Base-by-base conservation (phyloP, 495 filamentous ascomycete genomes). In the Evernia prunastri region DNA sequence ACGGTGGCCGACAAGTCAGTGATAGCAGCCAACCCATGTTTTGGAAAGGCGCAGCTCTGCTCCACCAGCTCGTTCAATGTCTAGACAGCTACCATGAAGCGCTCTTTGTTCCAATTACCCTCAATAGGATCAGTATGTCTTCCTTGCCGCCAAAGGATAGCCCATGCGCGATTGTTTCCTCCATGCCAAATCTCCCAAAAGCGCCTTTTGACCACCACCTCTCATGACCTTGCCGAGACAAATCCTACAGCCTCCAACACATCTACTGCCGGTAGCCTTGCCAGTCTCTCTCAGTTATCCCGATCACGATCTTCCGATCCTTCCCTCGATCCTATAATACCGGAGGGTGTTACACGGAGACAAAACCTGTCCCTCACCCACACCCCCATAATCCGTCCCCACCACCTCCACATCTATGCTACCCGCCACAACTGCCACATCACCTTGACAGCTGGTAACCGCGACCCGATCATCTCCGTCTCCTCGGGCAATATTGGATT, bases 371-470 rank as follows among this genome's bases (percentile, higher is more conserved):
- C 54, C 43, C 60, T 67, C 33, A 39, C 59, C 9, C 72, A 74
- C 43, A 75, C 75, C 63, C 66, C 73, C 72, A 71, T 72, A 33
- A 64, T 71, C 60, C 76, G 75, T 69, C 84, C 88, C 12, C 87
- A 94, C 77, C 89, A 93, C 69, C 83, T 98, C 63, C 91, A 97
- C 78, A 80, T 98, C 73, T 95, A 85, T 75, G 72, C 86, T 42
- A 85, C 86, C 66, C 94, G 89, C 78, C 94, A 96, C 82, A 98
- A 98, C 78, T 90, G 89, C 17, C 89, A 97, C 72, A 82, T 98
- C 73, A 95, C 93, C 9, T 80, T 96, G 66, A 89, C 89, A 43
- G 83, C 83, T 68, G 92, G 92, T 20, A 87, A 92, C 63, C 86
- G 89, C 17, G 81, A 87, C 63, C 80, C 89, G 4, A 74, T 96